phyloP scores from a whole-genome alignment of 306 rosid genomes.

The Vicia villosa region DNA sequence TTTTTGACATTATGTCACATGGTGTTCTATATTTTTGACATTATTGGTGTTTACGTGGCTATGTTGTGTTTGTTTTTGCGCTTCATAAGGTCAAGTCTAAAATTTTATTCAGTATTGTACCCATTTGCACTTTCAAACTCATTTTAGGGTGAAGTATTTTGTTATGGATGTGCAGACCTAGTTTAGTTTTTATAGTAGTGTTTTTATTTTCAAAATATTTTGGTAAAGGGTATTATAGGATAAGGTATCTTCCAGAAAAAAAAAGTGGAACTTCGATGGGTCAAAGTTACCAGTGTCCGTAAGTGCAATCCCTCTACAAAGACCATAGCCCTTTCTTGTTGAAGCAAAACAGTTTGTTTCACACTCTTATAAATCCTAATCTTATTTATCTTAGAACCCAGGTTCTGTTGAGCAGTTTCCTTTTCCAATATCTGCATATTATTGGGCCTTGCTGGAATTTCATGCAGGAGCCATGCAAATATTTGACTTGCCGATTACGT shows the following conservation, averaged over 20 bases:
- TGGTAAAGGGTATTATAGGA: background rate
- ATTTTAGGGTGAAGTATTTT: background rate
- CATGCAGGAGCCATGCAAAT: background rate
- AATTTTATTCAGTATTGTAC: background rate
- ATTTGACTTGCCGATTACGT: slow-evolving; percentile 12
- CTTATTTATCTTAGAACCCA: background rate
- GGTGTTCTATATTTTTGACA: background rate
- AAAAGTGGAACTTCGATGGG: background rate
- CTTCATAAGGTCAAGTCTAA: background rate
- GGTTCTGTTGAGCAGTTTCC: background rate
- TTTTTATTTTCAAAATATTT: no score
- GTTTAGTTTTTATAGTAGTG: background rate
- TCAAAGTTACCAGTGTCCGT: background rate
- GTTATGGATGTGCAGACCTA: background rate
- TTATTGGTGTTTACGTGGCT: background rate
- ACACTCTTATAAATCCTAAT: background rate
- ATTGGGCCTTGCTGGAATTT: background rate
- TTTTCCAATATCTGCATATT: background rate
- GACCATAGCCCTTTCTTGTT: background rate
- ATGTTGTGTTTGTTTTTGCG: background rate
- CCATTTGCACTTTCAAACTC: background rate
- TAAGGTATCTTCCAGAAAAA: background rate
- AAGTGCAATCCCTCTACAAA: background rate
- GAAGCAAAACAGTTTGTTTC: background rate
- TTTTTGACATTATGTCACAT: background rate